Evolutionary conservation across 768 basidiomycete genomes (phyloP), one percentile per base, ranked within the genome.

Genomic region (Pholiota conissans): DNA sequence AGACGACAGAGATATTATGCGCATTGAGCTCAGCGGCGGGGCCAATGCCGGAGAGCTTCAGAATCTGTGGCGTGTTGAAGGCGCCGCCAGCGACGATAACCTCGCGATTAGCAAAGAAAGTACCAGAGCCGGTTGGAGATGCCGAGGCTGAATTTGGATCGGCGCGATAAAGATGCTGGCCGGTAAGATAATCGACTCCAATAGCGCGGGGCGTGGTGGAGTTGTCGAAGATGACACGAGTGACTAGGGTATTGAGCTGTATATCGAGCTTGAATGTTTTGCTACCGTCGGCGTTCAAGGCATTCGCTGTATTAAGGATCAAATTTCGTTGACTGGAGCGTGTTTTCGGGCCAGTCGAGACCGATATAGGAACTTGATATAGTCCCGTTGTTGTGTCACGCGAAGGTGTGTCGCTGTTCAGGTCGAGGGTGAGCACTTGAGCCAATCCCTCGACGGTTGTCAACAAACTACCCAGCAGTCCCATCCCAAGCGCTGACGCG

Each of bases 101-200:
- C 34, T 54, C 53, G 27, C 53, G 53, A 30, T 47, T 54, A 13
- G 53, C 53, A 54, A 54, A 46, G 42, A 46, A 54, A 16, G 40
- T n/a, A 0, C 53, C 53, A 14, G 53, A 54, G 5, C 53, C 53
- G 4, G 42, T 47, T 24, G 29, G 29, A 14, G 42, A 16, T 11
- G 53, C 53, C 10, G 53, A 46, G 7, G 29, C 30, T 10, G 53
- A 54, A 32, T 54, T 45, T 16, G 53, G 53, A 45, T 54, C 53
- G 5, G 53, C 53, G 18, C 53, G 53, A 34, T 54, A 54, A 14
- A 54, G 53, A 18, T 54, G 53, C 32, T 30, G 14, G 8, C 53
- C 42, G 5, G 53, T 45, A 5, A 54, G 30, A 34, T 54, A 54
- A 24, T 54, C 53, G 1, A 54, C 53, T n/a, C 53, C 53, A 14